Conservation (phyloP, 495 filamentous ascomycete genomes). For the Penicillium bovifimosum region DNA sequence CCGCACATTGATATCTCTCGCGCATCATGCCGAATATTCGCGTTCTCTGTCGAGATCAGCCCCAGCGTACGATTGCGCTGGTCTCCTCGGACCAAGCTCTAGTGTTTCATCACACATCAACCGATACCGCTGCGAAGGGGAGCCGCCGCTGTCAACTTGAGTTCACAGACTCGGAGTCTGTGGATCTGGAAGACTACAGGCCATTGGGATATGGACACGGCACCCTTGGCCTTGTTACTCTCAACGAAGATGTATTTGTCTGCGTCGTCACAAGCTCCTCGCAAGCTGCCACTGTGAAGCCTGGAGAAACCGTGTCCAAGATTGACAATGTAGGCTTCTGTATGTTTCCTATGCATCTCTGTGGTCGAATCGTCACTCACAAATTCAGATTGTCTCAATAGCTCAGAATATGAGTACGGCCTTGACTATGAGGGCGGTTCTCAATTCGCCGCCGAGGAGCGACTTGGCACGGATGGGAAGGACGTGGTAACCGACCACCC, state of each 20-base stretch:
- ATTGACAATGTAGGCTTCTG: slow-evolving; percentile 87
- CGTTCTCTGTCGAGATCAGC: slow-evolving; percentile 55
- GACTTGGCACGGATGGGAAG: slow-evolving; percentile 52
- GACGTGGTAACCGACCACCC: slow-evolving; percentile 77
- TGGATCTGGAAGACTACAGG: slow-evolving; percentile 67
- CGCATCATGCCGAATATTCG: slow-evolving; percentile 38
- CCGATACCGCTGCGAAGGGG: slow-evolving; percentile 45
- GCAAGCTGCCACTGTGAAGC: slow-evolving; percentile 74
- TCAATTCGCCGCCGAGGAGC: slow-evolving; percentile 46
- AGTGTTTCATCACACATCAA: slow-evolving; percentile 69
- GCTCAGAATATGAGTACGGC: slow-evolving; percentile 69
- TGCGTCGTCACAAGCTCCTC: slow-evolving; percentile 78
- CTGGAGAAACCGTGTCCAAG: slow-evolving; percentile 80
- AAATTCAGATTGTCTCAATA: slow-evolving; percentile 71
- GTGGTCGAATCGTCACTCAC: slow-evolving; percentile 1
- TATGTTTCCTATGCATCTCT: slow-evolving; percentile 27
- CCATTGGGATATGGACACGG: slow-evolving; percentile 75
- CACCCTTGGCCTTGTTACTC: slow-evolving; percentile 83
- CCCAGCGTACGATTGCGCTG: slow-evolving; percentile 79
- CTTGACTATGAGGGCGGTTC: slow-evolving; percentile 57
- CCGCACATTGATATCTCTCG: not conserved
- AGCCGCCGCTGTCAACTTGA: slow-evolving; percentile 78
- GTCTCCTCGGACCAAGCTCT: slow-evolving; percentile 71
- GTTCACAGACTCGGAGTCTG: slow-evolving; percentile 59
- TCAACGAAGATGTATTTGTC: slow-evolving; percentile 81